phyloP scores from a whole-genome alignment of 257 asterid genomes.

The Gentiana dahurica region DNA sequence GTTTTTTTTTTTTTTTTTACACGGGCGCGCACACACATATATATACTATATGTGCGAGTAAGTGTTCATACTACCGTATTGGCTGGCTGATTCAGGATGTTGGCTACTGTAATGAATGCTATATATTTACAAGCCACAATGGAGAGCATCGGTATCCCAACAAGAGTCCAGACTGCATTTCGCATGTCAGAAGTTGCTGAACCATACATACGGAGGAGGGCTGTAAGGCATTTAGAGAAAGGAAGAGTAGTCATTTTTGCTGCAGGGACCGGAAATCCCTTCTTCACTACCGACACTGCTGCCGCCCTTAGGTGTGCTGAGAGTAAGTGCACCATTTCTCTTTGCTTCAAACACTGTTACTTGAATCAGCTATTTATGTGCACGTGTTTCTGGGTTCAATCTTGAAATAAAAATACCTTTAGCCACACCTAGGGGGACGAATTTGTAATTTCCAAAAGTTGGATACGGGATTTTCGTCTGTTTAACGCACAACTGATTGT shows the following conservation, averaged over 20 bases:
- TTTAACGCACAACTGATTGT: no score
- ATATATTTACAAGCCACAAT: conserved; percentile 91
- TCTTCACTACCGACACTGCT: conserved; percentile 99
- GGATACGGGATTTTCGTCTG: no score
- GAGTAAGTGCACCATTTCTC: conserved; percentile 43
- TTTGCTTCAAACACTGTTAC: neutral
- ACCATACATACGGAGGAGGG: conserved; percentile 92
- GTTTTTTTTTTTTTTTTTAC: no score
- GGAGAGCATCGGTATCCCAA: conserved; percentile 97
- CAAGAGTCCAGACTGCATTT: conserved; percentile 97
- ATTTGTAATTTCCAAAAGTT: no score
- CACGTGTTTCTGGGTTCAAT: no score
- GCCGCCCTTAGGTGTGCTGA: conserved; percentile 96
- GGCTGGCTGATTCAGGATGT: conserved; percentile 51
- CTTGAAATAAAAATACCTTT: no score
- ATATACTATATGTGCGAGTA: no score
- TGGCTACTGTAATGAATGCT: conserved; percentile 99
- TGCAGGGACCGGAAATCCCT: conserved; percentile 97
- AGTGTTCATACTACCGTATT: no score
- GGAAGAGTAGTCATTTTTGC: conserved; percentile 97
- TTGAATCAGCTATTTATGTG: no score
- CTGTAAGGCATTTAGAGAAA: conserved; percentile 92
- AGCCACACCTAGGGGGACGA: no score
- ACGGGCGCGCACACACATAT: no score
- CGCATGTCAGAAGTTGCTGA: conserved; percentile 99